Base-by-base conservation (phyloP, 1,284 basidiomycete species). In the Ustilago crameri region DNA sequence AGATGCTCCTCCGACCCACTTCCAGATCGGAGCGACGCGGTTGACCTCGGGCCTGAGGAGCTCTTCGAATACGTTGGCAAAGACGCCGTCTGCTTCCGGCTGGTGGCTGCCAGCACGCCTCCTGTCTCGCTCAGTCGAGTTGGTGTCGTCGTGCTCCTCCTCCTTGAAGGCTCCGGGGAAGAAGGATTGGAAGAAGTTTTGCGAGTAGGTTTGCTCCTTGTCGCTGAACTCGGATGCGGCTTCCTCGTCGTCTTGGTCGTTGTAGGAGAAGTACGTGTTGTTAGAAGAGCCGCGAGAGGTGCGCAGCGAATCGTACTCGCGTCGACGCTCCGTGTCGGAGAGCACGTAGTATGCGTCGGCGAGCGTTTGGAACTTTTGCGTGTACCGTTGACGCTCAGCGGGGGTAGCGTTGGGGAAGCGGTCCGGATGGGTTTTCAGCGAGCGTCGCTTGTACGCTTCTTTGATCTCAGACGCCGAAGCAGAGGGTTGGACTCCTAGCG, bases 301-400 rank as follows among this genome's bases (percentile, higher is more conserved):
- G 7, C 71, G 66, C 18, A 75, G 53, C 46, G 52, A 42, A 30
- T 78, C 79, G 66, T 97, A 97, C 84, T 97, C 94, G 53, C 91
- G 88, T 51, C 93, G 87, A 41, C 89, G 86, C 17, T 71, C 76
- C 2, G 89, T 84, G 84, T 97, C 93, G 0, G 92, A 95, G 24
- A 98, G 88, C 9, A 96, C 92, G 83, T 94, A 98, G 86, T 97
- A 97, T 10, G 95, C 95, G 85, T 98, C 94, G 49, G 95, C 93
- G 63, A 97, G 90, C n/a, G 74, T 68, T 57, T 83, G 81, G 90
- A 76, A 84, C 63, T 74, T 83, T 73, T 72, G 82, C 49, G 76
- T 85, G 51, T 75, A 90, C 22, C 82, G 84, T 73, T 88, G 88
- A 82, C 88, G 90, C 84, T 95, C 91, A 9, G 86, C 86, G 8